Conservation (phyloP, 805 yeast genomes). For the Blastobotrys mokoenaii region DNA sequence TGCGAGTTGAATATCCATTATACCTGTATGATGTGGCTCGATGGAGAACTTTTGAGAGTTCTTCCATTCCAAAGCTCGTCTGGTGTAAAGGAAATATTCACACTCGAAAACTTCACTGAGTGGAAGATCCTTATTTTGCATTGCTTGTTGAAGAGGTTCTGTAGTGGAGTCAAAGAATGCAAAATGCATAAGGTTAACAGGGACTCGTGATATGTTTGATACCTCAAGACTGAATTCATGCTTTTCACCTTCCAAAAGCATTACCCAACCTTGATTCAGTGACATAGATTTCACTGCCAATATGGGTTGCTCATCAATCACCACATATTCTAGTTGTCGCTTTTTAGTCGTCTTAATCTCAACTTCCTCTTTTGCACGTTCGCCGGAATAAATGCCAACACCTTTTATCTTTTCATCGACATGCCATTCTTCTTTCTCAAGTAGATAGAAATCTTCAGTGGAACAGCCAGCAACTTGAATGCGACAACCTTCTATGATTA, state of each 20-base stretch:
- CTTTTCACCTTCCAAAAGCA: constrained; percentile 74
- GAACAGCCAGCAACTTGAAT: constrained; percentile 45
- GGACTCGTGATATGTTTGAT: constrained; percentile 49
- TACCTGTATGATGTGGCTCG: constrained; percentile 34
- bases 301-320: constrained; percentile 50
- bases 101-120: constrained; percentile 64
- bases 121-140: constrained; percentile 38
- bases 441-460: constrained; percentile 31
- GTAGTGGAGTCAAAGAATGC: constrained; percentile 66
- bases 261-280: constrained; percentile 56
- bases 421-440: constrained; percentile 2
- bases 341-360: background rate
- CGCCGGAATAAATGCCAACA: constrained; percentile 14
- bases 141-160: constrained; percentile 50
- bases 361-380: background rate
- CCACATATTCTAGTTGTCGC: constrained; percentile 27
- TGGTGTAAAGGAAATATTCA: constrained; percentile 56
- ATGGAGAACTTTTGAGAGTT: constrained; percentile 19
- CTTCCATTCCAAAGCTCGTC: constrained; percentile 46
- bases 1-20: constrained; percentile 46
- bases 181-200: constrained; percentile 50
- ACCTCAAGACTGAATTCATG: constrained; percentile 42
- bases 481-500: constrained; percentile 43
- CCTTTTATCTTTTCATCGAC: constrained; percentile 25
- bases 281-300: constrained; percentile 44